Base-by-base conservation (phyloP, 2,329 filamentous ascomycete species). In the Arthrobotrys iridis region DNA sequence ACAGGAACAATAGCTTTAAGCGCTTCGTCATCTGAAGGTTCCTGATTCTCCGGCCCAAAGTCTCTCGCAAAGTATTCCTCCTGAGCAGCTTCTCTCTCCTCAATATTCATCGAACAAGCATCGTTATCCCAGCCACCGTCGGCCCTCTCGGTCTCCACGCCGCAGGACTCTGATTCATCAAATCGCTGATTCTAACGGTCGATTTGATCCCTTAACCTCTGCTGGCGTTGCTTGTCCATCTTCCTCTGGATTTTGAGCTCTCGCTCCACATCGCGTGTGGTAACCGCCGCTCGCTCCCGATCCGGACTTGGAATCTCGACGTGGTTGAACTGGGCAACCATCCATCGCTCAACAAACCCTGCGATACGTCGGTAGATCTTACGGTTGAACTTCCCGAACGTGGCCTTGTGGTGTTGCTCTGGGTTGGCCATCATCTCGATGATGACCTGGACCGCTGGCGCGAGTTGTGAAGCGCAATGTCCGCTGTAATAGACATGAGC, bases 361-460 rank as follows among this genome's bases (percentile, higher is more conserved):
- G 95, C 92, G 7, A 92, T 92, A 65, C 90, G 87, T 85, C 96
- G 96, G 85, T 93, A 98, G 62, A 91, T 89, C 81, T 90, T 91
- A 82, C 96, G 91, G 37, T 88, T 86, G 83, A 97, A 99, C 83
- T 99, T 99, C 66, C 97, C 92, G 81, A 88, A 97, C 43, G 99
- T 90, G 5, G 93, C 92, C 26, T 85, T 83, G 81, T 99, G 95
- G 81, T 99, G 95, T 80, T 90, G 89, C 77, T 86, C 86, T 4
- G 93, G 91, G 66, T 89, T 87, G 75, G 92, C 89, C 83, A 93
- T 97, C 84, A 94, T 98, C 79, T 97, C 93, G 57, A 96, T 84
- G 77, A 99, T 89, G 82, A 92, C 89, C 11, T 86, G 85, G 50
- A 97, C 86, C 37, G 97, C 84, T 1, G 90, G 89, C 80, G 89